Evolutionary conservation across 2,329 filamentous ascomycete genomes (phyloP), one percentile per base, ranked within the genome.

Genomic region (Stemphylium lycopersici): DNA sequence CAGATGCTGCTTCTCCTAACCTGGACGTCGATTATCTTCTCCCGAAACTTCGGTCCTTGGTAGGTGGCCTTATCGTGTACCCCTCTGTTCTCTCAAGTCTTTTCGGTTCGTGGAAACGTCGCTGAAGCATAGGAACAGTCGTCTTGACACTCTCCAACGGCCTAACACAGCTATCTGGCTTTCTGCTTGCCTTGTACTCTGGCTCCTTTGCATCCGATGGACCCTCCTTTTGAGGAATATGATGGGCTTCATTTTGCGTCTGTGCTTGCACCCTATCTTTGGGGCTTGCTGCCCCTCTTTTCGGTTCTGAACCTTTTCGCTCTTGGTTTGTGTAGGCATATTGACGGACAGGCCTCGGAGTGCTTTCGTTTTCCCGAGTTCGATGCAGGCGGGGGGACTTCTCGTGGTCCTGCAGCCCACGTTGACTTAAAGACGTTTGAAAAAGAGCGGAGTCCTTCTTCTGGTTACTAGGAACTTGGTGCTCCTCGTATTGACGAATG

Each of bases 401-500:
- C 47, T 62, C 13, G 53, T 62, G 36, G 56, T 36, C 37, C 50
- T 56, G 40, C 58, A 56, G 42, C 55, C 61, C 39, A 66, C 58
- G 56, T 55, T 49, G 20, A 66, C 59, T 46, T 54, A 49, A 8
- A 50, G 46, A 44, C 58, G 62, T 38, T 15, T 58, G 59, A 48
- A 41, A 31, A 40, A 52, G 22, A 61, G 41, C 24, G 52, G 48
- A 29, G 48, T 52, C 52, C 61, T 52, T 51, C 61, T 52, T 48
- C 55, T 65, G 41, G 59, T 61, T 4, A 63, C 56, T 51, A 62
- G 56, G 33, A 47, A 22, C 33, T 55, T 65, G 52, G 41, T 56
- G 48, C 47, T 55, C 12, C 51, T 55, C 52, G 62, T 48, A 45
- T 66, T 66, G 56, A 65, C 52, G 51, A 61, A 37, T 6, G 55